Base-by-base conservation (phyloP, 1,284 basidiomycete species). In the Cutaneotrichosporon sp. region DNA sequence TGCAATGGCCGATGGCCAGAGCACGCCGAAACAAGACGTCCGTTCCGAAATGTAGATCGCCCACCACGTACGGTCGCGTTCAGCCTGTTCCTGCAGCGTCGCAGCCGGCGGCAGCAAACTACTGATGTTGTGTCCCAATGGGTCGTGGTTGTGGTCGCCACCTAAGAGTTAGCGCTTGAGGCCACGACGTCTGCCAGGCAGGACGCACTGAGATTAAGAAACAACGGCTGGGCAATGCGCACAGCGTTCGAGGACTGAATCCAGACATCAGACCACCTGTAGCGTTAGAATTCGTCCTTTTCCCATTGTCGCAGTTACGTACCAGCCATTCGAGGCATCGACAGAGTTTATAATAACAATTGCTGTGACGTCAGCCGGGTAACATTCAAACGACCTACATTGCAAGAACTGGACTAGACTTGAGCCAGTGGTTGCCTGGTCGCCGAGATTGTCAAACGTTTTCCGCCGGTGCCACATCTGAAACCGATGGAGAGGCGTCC, bases 401-500 rank as follows among this genome's bases (percentile, higher is more conserved):
- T 72, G 69, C 10, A 66, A 34, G 38, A 58, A 58, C 43, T 68
- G 59, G 17, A 70, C 22, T 10, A 72, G 56, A 46, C 61, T 59
- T 21, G 59, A 46, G 5, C 67, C 68, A 4, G 48, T 33, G 23
- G 22, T 44, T 14, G 43, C 26, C 14, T 55, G 51, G 7, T 49
- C 42, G 5, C 58, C 43, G 33, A 67, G 48, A 2, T 44, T 50
- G 34, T 66, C 59, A 30, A 68, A 61, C 5, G 64, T 59, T 46
- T 69, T 70, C 9, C 69, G 56, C 17, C 71, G 56, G 41, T 73
- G 71, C 69, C 69, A 73, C 30, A 67, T 47, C 54, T 71, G 67
- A 46, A 72, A 73, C n/a, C 64, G 54, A 4, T 61, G 62, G n/a
- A 65, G 48, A 2, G 67, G 59, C 8, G 44, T 52, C n/a, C 18